A percentile compares a stretch with the other conserved stretches of the same genome.
phyloP scores from a whole-genome alignment of 129 eudicot genomes.

The Gnaphalium uliginosum region DNA sequence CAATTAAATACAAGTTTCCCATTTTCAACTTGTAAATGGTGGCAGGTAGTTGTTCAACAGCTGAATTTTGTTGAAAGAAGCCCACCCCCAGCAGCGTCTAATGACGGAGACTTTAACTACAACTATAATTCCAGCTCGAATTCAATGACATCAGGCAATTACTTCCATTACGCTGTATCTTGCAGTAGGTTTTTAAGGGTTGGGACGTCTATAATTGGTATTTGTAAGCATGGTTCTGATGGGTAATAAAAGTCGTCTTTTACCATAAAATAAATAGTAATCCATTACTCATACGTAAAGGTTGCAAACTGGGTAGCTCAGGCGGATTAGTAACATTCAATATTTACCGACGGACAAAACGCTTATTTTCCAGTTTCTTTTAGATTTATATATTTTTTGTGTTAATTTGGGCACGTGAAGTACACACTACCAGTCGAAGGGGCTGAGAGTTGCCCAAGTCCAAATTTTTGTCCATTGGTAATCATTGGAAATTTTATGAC shows the following conservation, averaged over 20 bases:
- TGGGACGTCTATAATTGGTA: background rate
- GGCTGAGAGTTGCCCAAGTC: background rate
- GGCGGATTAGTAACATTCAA: background rate
- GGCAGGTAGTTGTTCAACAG: slow-evolving; percentile 88
- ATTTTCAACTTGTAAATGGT: slow-evolving; percentile 19
- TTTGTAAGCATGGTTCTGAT: background rate
- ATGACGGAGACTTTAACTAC: slow-evolving; percentile 51
- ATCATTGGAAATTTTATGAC: no score
- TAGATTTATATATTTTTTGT: background rate
- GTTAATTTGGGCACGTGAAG: background rate
- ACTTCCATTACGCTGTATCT: background rate
- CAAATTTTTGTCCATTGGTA: no score
- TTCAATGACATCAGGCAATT: slow-evolving; percentile 47
- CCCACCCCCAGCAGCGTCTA: slow-evolving; percentile 31
- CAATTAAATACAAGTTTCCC: background rate
- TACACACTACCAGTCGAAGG: background rate
- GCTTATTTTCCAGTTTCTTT: background rate
- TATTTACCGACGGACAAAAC: background rate
- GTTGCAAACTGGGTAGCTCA: background rate
- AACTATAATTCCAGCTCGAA: slow-evolving; percentile 31
- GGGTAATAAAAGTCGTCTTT: background rate
- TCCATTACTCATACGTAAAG: background rate
- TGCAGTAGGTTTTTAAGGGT: background rate
- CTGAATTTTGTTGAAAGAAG: slow-evolving; percentile 75
- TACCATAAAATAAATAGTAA: background rate